These are phyloP conservation scores for Blastobotrys robertii DNA, from an alignment of 805 yeast species.

Conservation along the genomic window DNA sequence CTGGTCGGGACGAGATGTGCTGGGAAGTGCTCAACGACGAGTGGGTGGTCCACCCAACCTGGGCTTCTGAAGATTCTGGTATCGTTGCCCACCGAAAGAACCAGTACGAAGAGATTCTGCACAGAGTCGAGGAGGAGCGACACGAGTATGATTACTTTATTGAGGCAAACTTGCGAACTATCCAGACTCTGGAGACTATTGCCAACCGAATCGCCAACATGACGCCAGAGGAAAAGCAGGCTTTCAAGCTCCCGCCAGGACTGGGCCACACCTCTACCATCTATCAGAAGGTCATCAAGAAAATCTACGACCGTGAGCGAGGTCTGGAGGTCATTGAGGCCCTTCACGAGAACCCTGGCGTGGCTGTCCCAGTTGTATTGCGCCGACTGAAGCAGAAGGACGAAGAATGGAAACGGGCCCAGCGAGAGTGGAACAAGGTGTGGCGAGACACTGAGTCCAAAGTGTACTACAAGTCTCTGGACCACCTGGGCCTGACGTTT, in stretches of 20 bases:
- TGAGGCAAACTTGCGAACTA: conserved; percentile 90
- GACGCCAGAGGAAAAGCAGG: conserved; percentile 81
- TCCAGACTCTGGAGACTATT: conserved; percentile 89
- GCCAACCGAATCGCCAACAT: conserved; percentile 89
- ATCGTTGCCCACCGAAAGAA: conserved; percentile 98
- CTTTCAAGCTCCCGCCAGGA: conserved; percentile 83
- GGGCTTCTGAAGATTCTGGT: conserved; percentile 99
- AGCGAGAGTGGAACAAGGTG: conserved; percentile 96
- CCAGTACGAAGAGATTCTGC: conserved; percentile 92
- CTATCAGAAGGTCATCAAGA: conserved; percentile 86
- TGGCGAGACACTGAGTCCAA: conserved; percentile 98
- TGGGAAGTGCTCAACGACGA: conserved; percentile 98
- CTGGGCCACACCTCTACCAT: conserved; percentile 91
- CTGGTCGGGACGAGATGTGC: conserved; percentile 98
- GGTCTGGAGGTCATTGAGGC: conserved; percentile 97
- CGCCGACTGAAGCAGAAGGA: conserved; percentile 93
- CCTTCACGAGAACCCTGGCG: conserved; percentile 86
- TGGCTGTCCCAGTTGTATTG: conserved; percentile 88
- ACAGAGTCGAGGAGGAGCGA: conserved; percentile 94
- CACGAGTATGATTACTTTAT: conserved; percentile 94
- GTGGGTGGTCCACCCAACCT: conserved; percentile 99
- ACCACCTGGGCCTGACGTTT: conserved; percentile 90
- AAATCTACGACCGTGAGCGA: conserved; percentile 86
- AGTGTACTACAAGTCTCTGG: conserved; percentile 85
- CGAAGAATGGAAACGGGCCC: conserved; percentile 98